Evolutionary conservation across 2,329 filamentous ascomycete species (phyloP).

Genomic region (Fusarium albidum): DNA sequence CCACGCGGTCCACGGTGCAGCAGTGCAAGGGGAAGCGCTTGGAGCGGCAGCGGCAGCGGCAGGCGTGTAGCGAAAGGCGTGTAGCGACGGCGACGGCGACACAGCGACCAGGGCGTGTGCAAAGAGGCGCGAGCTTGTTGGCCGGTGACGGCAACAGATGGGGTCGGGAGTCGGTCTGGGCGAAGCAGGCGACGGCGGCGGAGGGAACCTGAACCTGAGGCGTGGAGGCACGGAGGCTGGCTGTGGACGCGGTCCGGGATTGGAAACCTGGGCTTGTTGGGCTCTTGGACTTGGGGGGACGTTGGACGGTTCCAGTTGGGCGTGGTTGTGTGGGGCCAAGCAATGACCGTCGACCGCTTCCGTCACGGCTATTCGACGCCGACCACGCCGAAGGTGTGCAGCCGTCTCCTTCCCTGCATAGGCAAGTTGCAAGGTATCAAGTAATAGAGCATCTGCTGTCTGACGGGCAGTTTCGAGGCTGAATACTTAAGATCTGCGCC

Average conservation of each 20-base stretch:
- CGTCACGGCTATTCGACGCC: constrained; percentile 35
- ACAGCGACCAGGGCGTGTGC: constrained; percentile 15
- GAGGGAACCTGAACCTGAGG: constrained; percentile 12
- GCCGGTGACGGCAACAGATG: constrained; percentile 22
- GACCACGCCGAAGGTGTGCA: constrained; percentile 25
- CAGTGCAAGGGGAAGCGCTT: constrained; percentile 35
- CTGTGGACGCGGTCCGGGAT: constrained; percentile 40
- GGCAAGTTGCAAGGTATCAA: constrained; percentile 23
- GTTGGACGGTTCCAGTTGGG: constrained; percentile 32
- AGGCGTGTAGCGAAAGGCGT: constrained; percentile 11
- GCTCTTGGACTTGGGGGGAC: constrained; percentile 10
- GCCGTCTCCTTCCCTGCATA: constrained; percentile 28
- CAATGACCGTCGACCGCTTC: constrained; percentile 28
- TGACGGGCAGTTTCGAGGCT: neutral
- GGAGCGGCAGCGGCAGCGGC: constrained; percentile 32
- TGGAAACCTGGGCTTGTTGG: constrained; percentile 31
- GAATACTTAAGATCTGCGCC: neutral
- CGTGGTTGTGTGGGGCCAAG: constrained; percentile 37
- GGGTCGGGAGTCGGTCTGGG: constrained; percentile 13
- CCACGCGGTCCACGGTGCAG: constrained; percentile 28
- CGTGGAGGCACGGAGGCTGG: constrained; percentile 34
- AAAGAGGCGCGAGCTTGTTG: constrained; percentile 29
- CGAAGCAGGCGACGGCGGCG: constrained; percentile 26
- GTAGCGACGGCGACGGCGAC: constrained; percentile 10
- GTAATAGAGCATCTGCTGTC: constrained; percentile 8